Percentiles rank a stretch among this genome's conserved stretches.
Conservation (phyloP, 345 rosid species). For the Populus davidiana region DNA sequence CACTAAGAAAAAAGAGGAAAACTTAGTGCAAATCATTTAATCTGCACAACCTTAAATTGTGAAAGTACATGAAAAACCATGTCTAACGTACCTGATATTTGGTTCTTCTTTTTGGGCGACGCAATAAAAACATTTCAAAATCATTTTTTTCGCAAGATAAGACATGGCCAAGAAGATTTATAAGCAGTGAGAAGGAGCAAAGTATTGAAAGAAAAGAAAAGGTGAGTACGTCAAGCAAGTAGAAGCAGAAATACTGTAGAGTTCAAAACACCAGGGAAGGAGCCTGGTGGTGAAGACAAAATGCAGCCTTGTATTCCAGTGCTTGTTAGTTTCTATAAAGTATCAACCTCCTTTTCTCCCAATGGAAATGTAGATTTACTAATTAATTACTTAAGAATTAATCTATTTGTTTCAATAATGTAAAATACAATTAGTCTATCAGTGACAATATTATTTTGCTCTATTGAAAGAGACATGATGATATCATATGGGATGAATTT, state of each 20-base stretch:
- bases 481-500: background rate
- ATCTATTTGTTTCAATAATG: background rate
- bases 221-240: slow-evolving; percentile 8
- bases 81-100: slow-evolving; percentile 17
- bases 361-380: slow-evolving; percentile 18
- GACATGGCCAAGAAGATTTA: background rate
- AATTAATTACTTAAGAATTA: background rate
- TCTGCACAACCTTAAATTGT: background rate
- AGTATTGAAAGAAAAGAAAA: background rate
- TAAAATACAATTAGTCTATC: background rate
- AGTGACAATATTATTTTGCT: background rate
- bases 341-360: background rate
- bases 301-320: slow-evolving; percentile 18
- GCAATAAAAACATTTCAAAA: slow-evolving; percentile 28
- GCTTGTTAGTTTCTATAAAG: background rate
- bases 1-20: slow-evolving; percentile 5
- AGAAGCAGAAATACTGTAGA: slow-evolving; percentile 4
- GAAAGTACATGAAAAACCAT: background rate
- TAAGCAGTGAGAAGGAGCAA: background rate
- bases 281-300: slow-evolving; percentile 27
- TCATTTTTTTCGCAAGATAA: slow-evolving; percentile 5
- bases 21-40: background rate
- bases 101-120: slow-evolving; percentile 8
- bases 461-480: background rate
- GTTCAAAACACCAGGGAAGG: slow-evolving; percentile 9